Base-by-base conservation (phyloP, 192 early-diverging fungal genomes). In the Coemansia sp. region DNA sequence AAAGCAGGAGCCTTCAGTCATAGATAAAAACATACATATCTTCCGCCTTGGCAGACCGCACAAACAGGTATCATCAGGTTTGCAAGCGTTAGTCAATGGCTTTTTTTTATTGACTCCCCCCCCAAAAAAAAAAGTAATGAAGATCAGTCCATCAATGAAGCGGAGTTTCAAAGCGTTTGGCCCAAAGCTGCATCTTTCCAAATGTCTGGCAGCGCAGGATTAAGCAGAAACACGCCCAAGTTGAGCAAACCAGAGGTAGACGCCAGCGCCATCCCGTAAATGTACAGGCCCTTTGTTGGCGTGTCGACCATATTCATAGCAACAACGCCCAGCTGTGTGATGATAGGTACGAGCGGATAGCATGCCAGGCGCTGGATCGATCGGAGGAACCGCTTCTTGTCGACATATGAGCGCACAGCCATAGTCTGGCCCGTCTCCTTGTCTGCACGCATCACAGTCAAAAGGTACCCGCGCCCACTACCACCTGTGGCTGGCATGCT, bases 151-250 rank as follows among this genome's bases (percentile, higher is more conserved):
- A n/a, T n/a, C n/a, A n/a, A n/a, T n/a, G n/a, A n/a, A 23, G 51
- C 59, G 59, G 59, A 56, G 58, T 66, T 66, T 66, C 35, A 71
- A 59, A 71, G 46, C 9, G 61, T 25, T 20, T 57, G 45, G 1
- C 37, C 48, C 26, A 61, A 29, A n/a, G 59, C 66, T 25, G 62
- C 48, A 43, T 75, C 72, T 10, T 56, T 34, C 73, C 67, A 66
- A 34, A 80, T 80, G 43, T 80, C 77, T 7, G 77, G 72, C 25
- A 82, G 66, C 3, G 80, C 71, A 2, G 80, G 80, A 30, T 82
- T 82, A 30, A 82, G 80, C 59, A 71, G 23, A 53, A 82, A 82
- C 20, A 82, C 74, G 3, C 51, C 58, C 29, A 77, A 40, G 52
- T 82, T 82, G 28, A 82, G 67, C 15, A 77, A 8, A 2, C 80